Evolutionary conservation across 192 early-diverging fungal genomes (phyloP), one percentile per base, ranked within the genome.

Genomic region (Kickxella alabastrina): DNA sequence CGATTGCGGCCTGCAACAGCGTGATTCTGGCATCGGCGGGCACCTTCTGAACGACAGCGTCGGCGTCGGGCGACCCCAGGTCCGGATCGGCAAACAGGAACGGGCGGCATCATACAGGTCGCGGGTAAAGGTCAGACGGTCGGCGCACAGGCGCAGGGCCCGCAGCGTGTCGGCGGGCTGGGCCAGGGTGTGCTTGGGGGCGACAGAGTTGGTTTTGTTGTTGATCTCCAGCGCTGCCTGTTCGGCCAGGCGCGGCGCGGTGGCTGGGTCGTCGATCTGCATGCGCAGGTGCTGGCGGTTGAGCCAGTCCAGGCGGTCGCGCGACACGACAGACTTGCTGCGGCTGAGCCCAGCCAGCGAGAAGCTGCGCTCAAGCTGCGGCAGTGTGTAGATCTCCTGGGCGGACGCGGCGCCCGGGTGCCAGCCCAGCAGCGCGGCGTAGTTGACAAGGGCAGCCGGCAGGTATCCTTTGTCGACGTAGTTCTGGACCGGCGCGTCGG

Each of bases 391-490:
- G 3, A 92, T 63, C 35, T 88, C 86, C 31, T 87, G 80, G n/a
- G n/a, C n/a, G 3, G 75, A 56, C 2, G 17, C 46, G 1, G 62
- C 50, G 15, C 68, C 71, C 2, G 82, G 75, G 5, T 80, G 79
- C 90, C 91, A 95, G 25, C 94, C 92, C 14, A 95, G 59, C 24
- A 91, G 70, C 4, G 90, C 92, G 3, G 87, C 83, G 66, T 92
- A 95, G 68, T 94, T 97, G 19, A 89, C 78, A 9, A 97, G 64
- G 0, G 92, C 86, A 54, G 88, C 82, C 1, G 92, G 89, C 14
- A 92, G 64, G 55, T 91, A 93, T 2, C 94, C 92, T 19, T 80
- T 82, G 38, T 83, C 82, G 15, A 79, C 78, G 45, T 91, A 87
- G 2, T 86, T 80, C 67, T 87, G 82, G n/a, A 89, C 80, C 3